phyloP scores from a whole-genome alignment of 768 basidiomycete genomes.

The Sarcodon sp. region DNA sequence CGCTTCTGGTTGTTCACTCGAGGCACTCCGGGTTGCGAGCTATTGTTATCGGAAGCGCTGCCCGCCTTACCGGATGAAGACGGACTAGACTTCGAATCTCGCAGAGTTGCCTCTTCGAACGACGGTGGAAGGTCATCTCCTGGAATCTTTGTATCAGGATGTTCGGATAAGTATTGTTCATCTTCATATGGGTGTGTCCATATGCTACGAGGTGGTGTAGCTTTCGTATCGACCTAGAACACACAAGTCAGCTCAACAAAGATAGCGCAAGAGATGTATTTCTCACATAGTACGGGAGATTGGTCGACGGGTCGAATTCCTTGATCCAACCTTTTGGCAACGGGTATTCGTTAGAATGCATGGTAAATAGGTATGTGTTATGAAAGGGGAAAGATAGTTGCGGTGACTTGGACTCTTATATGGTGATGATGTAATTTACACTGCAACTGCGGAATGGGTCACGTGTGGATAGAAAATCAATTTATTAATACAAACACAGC shows the following conservation, averaged over 20 bases:
- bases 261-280: neutral
- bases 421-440: neutral
- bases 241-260: neutral
- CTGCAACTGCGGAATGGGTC: neutral
- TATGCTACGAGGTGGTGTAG: conserved; percentile 49
- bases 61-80: neutral
- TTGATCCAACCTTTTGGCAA: conserved; percentile 48
- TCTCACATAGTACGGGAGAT: conserved; percentile 38
- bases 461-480: neutral
- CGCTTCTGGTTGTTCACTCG: conserved; percentile 21
- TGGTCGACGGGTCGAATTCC: conserved; percentile 27
- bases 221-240: conserved; percentile 47
- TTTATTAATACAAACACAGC: neutral
- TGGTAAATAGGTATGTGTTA: conserved; percentile 4
- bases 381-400: neutral
- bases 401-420: neutral
- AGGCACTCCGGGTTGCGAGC: neutral
- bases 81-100: conserved; percentile 14
- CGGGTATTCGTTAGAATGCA: conserved; percentile 17
- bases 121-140: conserved; percentile 14
- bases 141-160: conserved; percentile 34
- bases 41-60: neutral
- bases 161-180: conserved; percentile 42
- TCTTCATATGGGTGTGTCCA: conserved; percentile 70
- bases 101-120: conserved; percentile 6